phyloP scores from a whole-genome alignment of 2,329 filamentous ascomycete genomes.

The Neonectria ditissima region DNA sequence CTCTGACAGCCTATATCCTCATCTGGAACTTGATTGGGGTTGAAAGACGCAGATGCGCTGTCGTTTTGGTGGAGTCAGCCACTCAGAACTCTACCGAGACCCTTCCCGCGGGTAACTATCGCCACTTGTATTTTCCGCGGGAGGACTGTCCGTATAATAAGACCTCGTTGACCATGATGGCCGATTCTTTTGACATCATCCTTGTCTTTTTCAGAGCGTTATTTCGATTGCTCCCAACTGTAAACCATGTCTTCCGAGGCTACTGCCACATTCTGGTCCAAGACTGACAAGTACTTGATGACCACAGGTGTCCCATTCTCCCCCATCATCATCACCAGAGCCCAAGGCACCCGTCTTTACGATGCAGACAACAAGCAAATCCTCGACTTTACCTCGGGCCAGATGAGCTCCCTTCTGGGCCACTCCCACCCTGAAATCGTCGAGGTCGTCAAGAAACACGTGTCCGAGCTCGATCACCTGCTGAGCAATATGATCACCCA shows the following conservation, averaged over 20 bases:
- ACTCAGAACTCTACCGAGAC: not conserved
- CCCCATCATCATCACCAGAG: constrained; percentile 56
- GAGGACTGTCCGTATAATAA: not conserved
- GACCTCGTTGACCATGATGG: not conserved
- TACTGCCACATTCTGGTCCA: constrained; percentile 46
- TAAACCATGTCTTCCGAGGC: constrained; percentile 23
- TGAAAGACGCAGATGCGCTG: no score
- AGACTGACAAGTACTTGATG: constrained; percentile 56
- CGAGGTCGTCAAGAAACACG: constrained; percentile 59
- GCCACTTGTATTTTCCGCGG: not conserved
- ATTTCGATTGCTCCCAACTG: not conserved
- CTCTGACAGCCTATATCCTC: no score
- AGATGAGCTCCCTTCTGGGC: constrained; percentile 69
- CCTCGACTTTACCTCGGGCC: constrained; percentile 70
- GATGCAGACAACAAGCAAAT: constrained; percentile 57
- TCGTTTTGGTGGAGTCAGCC: not conserved
- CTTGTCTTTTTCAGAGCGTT: not conserved
- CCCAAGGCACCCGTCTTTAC: constrained; percentile 60
- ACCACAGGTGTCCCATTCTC: constrained; percentile 55
- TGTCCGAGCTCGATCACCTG: constrained; percentile 65
- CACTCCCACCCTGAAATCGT: constrained; percentile 70
- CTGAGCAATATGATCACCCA: constrained; percentile 67
- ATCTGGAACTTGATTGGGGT: no score
- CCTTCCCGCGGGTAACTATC: not conserved
- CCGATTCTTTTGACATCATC: not conserved